phyloP scores from a whole-genome alignment of 768 basidiomycete species.

The Mycena epipterygia region DNA sequence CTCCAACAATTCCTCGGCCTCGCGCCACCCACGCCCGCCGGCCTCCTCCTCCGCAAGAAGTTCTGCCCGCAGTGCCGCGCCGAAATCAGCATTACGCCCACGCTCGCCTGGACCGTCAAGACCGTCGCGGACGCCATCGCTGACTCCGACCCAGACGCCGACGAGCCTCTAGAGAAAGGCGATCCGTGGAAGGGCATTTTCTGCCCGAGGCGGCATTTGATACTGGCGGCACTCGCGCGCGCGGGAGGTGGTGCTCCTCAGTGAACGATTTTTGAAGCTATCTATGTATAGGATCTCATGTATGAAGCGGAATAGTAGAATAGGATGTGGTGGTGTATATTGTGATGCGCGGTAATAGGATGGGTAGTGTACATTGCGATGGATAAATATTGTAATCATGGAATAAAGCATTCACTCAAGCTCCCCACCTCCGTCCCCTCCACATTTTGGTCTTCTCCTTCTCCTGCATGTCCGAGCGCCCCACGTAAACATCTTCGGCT shows the following conservation, averaged over 20 bases:
- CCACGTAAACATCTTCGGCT: background rate
- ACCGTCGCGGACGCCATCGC: constrained; percentile 10
- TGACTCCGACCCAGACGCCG: background rate
- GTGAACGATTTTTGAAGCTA: too few relatives aligned
- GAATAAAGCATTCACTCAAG: background rate
- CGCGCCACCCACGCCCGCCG: background rate
- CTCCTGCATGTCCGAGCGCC: background rate
- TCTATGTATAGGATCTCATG: too few relatives aligned
- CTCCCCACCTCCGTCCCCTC: constrained; percentile 4
- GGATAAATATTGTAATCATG: background rate
- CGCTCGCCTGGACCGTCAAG: constrained; percentile 24
- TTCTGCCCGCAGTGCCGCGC: constrained; percentile 17
- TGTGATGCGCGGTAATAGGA: too few relatives aligned
- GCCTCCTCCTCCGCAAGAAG: constrained; percentile 5
- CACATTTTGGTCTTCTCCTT: background rate
- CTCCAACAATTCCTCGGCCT: too few relatives aligned
- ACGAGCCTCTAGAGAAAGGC: background rate
- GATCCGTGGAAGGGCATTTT: constrained; percentile 1
- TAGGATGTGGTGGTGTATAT: constrained; percentile 1
- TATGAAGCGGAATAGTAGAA: background rate
- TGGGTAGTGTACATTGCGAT: background rate
- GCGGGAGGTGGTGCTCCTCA: too few relatives aligned
- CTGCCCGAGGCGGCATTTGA: background rate
- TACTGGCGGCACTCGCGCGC: too few relatives aligned
- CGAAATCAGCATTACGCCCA: background rate